Base-by-base conservation (phyloP, 768 basidiomycete species). In the Sistotremastrum suecicum region DNA sequence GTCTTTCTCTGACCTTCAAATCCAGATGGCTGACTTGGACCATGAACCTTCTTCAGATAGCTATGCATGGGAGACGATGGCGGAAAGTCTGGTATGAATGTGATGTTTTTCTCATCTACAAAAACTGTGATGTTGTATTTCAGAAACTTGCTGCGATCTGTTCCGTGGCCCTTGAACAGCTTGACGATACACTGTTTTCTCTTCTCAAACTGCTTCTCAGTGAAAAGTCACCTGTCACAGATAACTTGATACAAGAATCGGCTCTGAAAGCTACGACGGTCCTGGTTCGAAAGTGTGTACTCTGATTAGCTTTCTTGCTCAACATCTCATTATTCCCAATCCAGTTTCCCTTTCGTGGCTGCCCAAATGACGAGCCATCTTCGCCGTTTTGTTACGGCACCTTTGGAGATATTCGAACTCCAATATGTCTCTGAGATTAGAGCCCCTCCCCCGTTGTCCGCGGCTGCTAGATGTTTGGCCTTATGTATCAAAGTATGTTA, bases 51-150 rank as follows among this genome's bases (percentile, higher is more conserved):
- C 81, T 0, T 54, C 80, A 34, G 88, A 91, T 58, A 85, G 83
- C n/a, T 91, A 89, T 61, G 78, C 84, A 43, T 90, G 82, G 80
- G 88, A 91, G 57, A 90, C 88, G 0, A 80, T 91, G 79, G 85
- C 88, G 7, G 88, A 91, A 58, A 83, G 83, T 52, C 60, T 91
- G 70, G 88, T 87, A 53, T 41, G 75, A 61, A 37, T 39, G 20
- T 42, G 29, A 46, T 44, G 7, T 28, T 28, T 12, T 48, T 42
- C 2, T 30, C 11, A 39, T 41, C 34, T 28, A 11, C 7, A 5
- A 36, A 10, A 41, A 10, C 20, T 9, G 7, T 7, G 10, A n/a
- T 10, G 34, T 4, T 42, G 5, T 30, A 9, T 40, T n/a, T 0
- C 53, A 91, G 88, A 91, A 90, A 85, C 65, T 91, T 12, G 81